Conservation (phyloP, 345 rosid genomes). For the Citrus unshiu region DNA sequence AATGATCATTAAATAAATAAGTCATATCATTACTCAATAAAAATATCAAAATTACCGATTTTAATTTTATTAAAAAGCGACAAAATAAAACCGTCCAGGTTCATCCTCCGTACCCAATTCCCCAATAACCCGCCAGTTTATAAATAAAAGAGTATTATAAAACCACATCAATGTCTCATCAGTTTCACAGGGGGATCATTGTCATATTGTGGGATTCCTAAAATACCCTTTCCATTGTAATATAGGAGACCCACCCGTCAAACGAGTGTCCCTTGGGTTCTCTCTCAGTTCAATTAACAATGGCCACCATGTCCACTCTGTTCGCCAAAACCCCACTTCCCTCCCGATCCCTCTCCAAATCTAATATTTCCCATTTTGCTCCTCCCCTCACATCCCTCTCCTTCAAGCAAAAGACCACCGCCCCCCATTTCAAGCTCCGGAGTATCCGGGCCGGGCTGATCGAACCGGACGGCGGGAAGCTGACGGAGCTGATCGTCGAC, state of each 20-base stretch:
- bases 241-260: not conserved
- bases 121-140: not conserved
- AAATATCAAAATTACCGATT: not conserved
- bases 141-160: not conserved
- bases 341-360: conserved; percentile 39
- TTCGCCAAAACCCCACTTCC: conserved; percentile 34
- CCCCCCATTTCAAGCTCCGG: conserved; percentile 12
- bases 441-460: conserved; percentile 51
- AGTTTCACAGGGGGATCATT: not conserved
- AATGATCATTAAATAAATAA: not conserved
- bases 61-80: not conserved
- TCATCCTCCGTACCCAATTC: conserved; percentile 31
- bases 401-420: conserved; percentile 11
- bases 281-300: conserved; percentile 23
- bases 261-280: not conserved
- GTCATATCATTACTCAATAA: not conserved
- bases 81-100: conserved; percentile 33
- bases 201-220: not conserved
- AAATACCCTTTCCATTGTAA: conserved; percentile 10
- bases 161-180: not conserved
- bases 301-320: conserved; percentile 66
- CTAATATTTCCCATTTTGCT: conserved; percentile 35
- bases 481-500: conserved; percentile 62
- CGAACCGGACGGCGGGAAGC: conserved; percentile 87
- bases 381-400: conserved; percentile 30